Conservation (phyloP, 371 early-diverging fungal genomes). For the Mucor lusitanicus region DNA sequence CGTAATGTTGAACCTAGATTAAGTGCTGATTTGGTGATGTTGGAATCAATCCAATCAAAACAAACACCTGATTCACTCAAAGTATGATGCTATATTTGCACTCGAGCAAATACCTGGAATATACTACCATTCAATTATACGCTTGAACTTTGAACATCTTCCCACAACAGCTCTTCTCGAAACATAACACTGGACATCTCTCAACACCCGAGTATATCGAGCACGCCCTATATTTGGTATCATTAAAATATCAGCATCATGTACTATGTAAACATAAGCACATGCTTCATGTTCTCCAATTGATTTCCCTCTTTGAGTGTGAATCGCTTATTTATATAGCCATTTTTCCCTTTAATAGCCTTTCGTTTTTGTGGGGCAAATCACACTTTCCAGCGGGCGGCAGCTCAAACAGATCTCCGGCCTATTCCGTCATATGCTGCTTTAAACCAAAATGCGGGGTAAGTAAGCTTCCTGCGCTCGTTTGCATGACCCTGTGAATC, state of each 20-base stretch:
- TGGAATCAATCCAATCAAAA: neutral
- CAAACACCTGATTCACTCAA: neutral
- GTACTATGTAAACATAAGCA: neutral
- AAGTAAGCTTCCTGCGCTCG: neutral
- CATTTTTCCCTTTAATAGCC: neutral
- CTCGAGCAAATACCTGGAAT: neutral
- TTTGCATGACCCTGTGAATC: constrained; percentile 14
- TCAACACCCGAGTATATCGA: neutral
- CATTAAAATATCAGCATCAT: neutral
- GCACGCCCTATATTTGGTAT: neutral
- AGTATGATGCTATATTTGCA: constrained; percentile 1
- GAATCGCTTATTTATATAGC: constrained; percentile 16
- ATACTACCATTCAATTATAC: neutral
- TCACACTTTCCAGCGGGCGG: neutral
- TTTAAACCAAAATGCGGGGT: constrained; percentile 15
- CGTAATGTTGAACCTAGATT: constrained; percentile 4
- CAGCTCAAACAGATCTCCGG: constrained; percentile 14
- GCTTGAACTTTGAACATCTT: neutral
- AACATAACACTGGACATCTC: neutral
- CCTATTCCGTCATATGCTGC: constrained; percentile 13
- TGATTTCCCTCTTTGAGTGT: neutral
- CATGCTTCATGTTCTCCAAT: neutral
- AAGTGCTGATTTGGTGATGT: neutral
- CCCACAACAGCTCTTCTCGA: neutral
- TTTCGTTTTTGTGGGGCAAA: constrained; percentile 3